Evolutionary conservation across 2,329 filamentous ascomycete species (phyloP).

Genomic region (Ciborinia camelliae): DNA sequence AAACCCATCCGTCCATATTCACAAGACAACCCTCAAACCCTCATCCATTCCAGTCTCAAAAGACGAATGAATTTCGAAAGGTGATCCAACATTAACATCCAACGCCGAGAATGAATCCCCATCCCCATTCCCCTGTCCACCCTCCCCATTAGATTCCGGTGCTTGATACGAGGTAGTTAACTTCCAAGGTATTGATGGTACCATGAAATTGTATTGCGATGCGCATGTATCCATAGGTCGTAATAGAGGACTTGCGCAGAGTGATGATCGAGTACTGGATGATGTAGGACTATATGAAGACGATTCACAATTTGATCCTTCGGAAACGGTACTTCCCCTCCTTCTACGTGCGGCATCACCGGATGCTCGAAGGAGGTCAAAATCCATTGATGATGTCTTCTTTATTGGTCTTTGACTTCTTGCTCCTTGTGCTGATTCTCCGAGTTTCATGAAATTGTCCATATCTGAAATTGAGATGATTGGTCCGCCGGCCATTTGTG

Average conservation of each 20-base stretch:
- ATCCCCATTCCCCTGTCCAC: not conserved
- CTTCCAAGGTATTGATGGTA: constrained; percentile 1
- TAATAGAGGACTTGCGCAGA: not conserved
- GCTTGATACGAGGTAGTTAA: not conserved
- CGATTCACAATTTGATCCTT: not conserved
- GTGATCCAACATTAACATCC: constrained; percentile 4
- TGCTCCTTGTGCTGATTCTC: constrained; percentile 15
- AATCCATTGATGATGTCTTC: constrained; percentile 17
- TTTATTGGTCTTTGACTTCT: constrained; percentile 15
- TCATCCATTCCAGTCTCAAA: constrained; percentile 12
- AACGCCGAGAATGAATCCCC: not conserved
- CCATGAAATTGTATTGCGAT: constrained; percentile 4
- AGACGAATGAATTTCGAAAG: constrained; percentile 5
- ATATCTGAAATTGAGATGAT: constrained; percentile 20
- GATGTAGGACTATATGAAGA: not conserved
- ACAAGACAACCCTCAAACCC: constrained; percentile 15
- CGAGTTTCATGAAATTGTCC: constrained; percentile 14
- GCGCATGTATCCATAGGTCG: not conserved
- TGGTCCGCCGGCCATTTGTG: constrained; percentile 9
- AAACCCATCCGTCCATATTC: not conserved
- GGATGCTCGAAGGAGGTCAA: constrained; percentile 15
- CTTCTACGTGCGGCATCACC: constrained; percentile 15
- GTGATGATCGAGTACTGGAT: constrained; percentile 1
- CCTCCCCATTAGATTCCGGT: not conserved
- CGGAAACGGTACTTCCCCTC: constrained; percentile 1